These are phyloP conservation scores for Dionaea muscipula DNA, from an alignment of 179 eudicot species.

Conservation along the genomic window DNA sequence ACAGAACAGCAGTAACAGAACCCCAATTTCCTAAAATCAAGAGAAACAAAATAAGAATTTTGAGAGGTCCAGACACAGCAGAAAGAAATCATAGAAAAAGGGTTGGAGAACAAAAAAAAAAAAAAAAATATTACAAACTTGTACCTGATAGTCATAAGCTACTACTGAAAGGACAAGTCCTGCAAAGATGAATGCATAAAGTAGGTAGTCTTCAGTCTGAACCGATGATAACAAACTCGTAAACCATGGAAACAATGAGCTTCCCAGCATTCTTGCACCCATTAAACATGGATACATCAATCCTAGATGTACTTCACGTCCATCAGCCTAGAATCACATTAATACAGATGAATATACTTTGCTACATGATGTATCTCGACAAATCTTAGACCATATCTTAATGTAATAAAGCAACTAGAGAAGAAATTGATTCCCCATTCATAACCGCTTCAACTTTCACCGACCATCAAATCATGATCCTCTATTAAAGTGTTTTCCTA, in stretches of 20 bases:
- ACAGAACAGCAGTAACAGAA: slow-evolving; percentile 59
- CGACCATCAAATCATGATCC: too few relatives aligned
- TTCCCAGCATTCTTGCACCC: slow-evolving; percentile 87
- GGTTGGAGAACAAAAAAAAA: too few relatives aligned
- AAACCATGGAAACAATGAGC: slow-evolving; percentile 76
- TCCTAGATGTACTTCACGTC: slow-evolving; percentile 70
- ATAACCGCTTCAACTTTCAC: too few relatives aligned
- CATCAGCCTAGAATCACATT: slow-evolving; percentile 63
- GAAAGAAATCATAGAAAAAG: not conserved
- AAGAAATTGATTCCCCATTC: too few relatives aligned
- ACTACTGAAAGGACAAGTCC: slow-evolving; percentile 53
- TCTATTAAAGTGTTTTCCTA: too few relatives aligned
- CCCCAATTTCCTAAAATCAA: slow-evolving; percentile 59
- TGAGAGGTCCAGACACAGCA: slow-evolving; percentile 1
- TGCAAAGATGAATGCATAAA: slow-evolving; percentile 37
- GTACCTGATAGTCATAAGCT: slow-evolving; percentile 94
- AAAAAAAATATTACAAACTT: not conserved
- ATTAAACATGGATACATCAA: slow-evolving; percentile 80
- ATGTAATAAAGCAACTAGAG: too few relatives aligned
- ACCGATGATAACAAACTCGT: slow-evolving; percentile 40
- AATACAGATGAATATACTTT: not conserved
- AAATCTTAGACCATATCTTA: too few relatives aligned
- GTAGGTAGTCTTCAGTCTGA: slow-evolving; percentile 62
- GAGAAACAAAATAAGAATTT: slow-evolving; percentile 1
- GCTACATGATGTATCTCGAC: not conserved